A percentile compares a stretch with the other conserved stretches of the same genome.
phyloP scores from a whole-genome alignment of 805 yeast species.

The Lachancea thermotolerans region DNA sequence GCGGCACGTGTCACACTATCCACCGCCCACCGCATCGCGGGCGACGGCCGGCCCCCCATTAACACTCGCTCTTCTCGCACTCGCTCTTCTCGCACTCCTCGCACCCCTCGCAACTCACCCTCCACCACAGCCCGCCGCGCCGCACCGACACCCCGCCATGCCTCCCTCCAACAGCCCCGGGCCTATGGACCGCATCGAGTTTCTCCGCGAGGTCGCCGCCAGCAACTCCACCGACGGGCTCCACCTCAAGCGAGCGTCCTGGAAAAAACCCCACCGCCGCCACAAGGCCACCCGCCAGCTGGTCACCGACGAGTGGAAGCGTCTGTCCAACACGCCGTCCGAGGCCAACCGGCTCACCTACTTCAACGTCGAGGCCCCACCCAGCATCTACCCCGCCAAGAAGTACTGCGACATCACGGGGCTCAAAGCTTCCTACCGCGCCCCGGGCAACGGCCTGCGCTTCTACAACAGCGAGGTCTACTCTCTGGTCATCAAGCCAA shows the following conservation, averaged over 20 bases:
- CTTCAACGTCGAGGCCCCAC: slow-evolving; percentile 74
- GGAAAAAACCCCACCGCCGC: slow-evolving; percentile 50
- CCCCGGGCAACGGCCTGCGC: slow-evolving; percentile 67
- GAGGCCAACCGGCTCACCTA: slow-evolving; percentile 44
- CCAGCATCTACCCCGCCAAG: slow-evolving; percentile 72
- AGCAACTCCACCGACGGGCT: slow-evolving; percentile 23
- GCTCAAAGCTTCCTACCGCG: slow-evolving; percentile 64
- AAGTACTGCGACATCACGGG: slow-evolving; percentile 95
- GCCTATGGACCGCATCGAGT: slow-evolving; percentile 20
- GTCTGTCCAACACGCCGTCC: slow-evolving; percentile 35
- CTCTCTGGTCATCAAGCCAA: slow-evolving; percentile 59
- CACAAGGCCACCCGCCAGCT: slow-evolving; percentile 72
- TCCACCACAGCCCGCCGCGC: too few relatives aligned
- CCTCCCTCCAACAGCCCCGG: background rate
- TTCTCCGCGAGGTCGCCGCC: slow-evolving; percentile 21
- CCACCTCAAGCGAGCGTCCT: slow-evolving; percentile 51
- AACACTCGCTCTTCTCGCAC: too few relatives aligned
- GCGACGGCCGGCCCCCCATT: too few relatives aligned
- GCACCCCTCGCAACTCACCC: too few relatives aligned
- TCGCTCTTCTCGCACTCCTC: too few relatives aligned
- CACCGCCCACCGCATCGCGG: too few relatives aligned
- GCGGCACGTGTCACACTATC: too few relatives aligned
- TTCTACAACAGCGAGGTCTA: slow-evolving; percentile 81
- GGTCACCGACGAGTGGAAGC: slow-evolving; percentile 68
- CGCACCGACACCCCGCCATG: background rate